Percentiles rank a stretch among this genome's conserved stretches.
Evolutionary conservation across 1,284 basidiomycete species (phyloP).

Genomic region (Cryptococcus sp.): DNA sequence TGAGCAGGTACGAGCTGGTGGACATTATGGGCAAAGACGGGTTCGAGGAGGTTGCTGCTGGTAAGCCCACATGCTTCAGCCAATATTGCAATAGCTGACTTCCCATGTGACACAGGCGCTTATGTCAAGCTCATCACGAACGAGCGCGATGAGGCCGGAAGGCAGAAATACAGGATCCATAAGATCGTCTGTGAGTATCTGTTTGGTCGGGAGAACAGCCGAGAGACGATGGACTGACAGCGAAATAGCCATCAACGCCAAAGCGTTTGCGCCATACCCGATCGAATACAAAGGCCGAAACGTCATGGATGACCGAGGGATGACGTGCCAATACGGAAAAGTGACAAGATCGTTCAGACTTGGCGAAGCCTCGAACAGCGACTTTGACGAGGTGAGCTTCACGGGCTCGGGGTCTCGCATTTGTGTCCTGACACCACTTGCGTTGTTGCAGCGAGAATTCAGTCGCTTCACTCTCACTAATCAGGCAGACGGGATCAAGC

Average conservation of each 20-base stretch:
- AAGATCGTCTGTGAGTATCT: conserved; percentile 66
- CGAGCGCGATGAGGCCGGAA: conserved; percentile 57
- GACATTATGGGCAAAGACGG: conserved; percentile 42
- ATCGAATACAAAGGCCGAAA: conserved; percentile 62
- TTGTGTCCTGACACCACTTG: conserved; percentile 1
- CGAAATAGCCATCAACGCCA: neutral
- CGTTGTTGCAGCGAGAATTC: conserved; percentile 68
- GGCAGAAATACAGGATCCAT: conserved; percentile 78
- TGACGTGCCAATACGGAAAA: conserved; percentile 72
- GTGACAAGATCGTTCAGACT: conserved; percentile 64
- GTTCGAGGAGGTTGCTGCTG: conserved; percentile 33
- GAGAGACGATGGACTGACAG: neutral
- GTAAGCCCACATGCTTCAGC: conserved; percentile 17
- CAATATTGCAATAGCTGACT: conserved; percentile 1
- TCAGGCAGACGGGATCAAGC: conserved; percentile 62
- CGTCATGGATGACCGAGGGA: conserved; percentile 60
- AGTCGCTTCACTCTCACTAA: conserved; percentile 61
- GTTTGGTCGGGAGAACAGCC: neutral
- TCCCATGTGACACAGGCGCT: conserved; percentile 58
- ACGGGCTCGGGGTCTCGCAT: neutral
- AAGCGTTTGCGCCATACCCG: conserved; percentile 63
- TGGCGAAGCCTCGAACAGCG: conserved; percentile 77
- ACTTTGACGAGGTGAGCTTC: conserved; percentile 61
- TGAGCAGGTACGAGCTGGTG: conserved; percentile 73
- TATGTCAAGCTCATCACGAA: conserved; percentile 79